Conservation (phyloP, 1,284 basidiomycete genomes). For the Rhodotorula glutinis region DNA sequence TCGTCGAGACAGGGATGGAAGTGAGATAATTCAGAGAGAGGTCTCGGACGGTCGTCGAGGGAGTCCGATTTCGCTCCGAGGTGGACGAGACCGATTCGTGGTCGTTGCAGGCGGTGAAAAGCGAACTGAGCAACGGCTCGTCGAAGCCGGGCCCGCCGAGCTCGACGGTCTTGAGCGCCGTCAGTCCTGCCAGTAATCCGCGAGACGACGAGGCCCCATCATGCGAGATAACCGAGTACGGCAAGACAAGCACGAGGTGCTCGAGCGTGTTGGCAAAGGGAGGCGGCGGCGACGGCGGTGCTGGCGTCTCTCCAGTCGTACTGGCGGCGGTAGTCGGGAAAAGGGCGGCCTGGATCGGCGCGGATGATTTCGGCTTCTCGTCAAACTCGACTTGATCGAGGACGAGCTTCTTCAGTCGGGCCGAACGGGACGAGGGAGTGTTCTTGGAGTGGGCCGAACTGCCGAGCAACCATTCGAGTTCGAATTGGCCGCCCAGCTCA, state of each 20-base stretch:
- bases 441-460: background rate
- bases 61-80: background rate
- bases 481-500: background rate
- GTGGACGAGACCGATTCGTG: background rate
- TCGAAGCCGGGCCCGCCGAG: slow-evolving; percentile 13
- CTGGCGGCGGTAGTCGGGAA: too few species aligned
- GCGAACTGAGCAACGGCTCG: background rate
- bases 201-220: background rate
- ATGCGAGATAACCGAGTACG: background rate
- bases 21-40: slow-evolving; percentile 16
- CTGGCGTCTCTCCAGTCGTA: too few species aligned
- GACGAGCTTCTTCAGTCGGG: background rate
- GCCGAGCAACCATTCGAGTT: slow-evolving; percentile 16
- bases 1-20: slow-evolving; percentile 1
- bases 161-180: background rate
- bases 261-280: background rate
- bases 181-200: background rate
- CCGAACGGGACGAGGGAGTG: background rate
- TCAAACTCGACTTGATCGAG: slow-evolving; percentile 9
- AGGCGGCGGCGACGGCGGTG: too few species aligned
- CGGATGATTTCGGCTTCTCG: background rate
- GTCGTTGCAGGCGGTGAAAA: background rate
- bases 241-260: background rate
- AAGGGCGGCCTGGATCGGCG: background rate
- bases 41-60: background rate